Percentiles rank a stretch among this genome's conserved stretches.
phyloP scores from a whole-genome alignment of 2,329 filamentous ascomycete genomes.

The Aspergillus calidoustus region DNA sequence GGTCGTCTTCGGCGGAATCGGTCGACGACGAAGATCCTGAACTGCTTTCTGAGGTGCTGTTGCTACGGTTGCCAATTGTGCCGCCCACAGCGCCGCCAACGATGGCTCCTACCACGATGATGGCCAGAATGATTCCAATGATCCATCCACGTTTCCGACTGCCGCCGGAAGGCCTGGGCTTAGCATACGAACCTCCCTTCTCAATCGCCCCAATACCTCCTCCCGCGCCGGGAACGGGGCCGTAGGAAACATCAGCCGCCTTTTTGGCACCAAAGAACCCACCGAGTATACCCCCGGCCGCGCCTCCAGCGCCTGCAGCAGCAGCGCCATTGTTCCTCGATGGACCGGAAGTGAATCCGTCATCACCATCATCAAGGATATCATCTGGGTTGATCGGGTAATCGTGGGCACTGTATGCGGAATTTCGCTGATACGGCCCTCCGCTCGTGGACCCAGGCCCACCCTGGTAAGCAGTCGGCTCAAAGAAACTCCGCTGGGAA shows the following conservation, averaged over 20 bases:
- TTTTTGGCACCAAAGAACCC: constrained; percentile 48
- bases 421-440: constrained; percentile 69
- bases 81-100: constrained; percentile 76
- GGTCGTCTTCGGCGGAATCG: constrained; percentile 51
- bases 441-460: constrained; percentile 53
- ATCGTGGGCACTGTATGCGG: constrained; percentile 56
- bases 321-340: constrained; percentile 16
- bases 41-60: constrained; percentile 38
- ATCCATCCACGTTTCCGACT: constrained; percentile 73
- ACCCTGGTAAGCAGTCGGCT: constrained; percentile 34
- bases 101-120: constrained; percentile 72
- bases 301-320: constrained; percentile 55
- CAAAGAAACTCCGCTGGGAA: constrained; percentile 57
- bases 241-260: constrained; percentile 57
- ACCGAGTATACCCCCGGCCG: constrained; percentile 47
- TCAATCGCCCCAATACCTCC: constrained; percentile 49
- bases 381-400: constrained; percentile 73
- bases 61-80: constrained; percentile 61
- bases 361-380: constrained; percentile 86
- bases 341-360: constrained; percentile 66
- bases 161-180: constrained; percentile 58
- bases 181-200: constrained; percentile 67
- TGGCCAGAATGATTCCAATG: constrained; percentile 66
- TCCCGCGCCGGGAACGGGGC: constrained; percentile 52
- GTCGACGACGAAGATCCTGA: constrained; percentile 26